These are phyloP conservation scores for Schizothecium vesticola DNA, from an alignment of 495 filamentous ascomycete species.

Conservation along the genomic window DNA sequence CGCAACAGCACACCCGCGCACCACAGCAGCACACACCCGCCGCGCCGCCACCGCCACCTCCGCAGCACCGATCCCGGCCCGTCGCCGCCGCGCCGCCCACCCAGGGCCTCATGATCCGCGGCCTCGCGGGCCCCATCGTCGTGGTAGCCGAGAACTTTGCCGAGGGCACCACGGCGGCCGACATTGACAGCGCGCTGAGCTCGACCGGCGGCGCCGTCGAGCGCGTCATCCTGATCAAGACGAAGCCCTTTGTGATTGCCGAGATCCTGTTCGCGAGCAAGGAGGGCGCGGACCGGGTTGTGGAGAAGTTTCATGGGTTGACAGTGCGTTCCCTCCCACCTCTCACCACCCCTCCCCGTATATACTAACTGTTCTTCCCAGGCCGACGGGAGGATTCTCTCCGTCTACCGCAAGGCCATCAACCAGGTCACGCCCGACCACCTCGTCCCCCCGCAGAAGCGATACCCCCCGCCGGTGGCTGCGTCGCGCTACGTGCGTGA, in stretches of 20 bases:
- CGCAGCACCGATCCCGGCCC: neutral
- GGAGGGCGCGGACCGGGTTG: conserved; percentile 70
- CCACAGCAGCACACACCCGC: neutral
- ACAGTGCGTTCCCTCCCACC: conserved; percentile 57
- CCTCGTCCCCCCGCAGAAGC: conserved; percentile 17
- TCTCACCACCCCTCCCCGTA: neutral
- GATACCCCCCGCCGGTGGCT: conserved; percentile 16
- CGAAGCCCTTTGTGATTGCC: conserved; percentile 72
- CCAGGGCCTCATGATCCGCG: conserved; percentile 68
- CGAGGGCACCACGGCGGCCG: conserved; percentile 85
- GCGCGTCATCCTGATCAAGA: conserved; percentile 65
- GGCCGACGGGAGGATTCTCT: conserved; percentile 81
- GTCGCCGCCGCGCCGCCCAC: conserved; percentile 4
- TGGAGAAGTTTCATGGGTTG: conserved; percentile 81
- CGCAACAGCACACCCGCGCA: conserved; percentile 22
- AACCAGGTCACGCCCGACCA: conserved; percentile 7
- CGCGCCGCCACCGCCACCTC: neutral
- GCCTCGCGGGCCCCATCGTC: conserved; percentile 73
- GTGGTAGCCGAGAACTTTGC: conserved; percentile 88
- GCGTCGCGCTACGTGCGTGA: conserved; percentile 29
- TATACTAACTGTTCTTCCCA: conserved; percentile 27
- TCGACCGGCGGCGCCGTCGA: conserved; percentile 64
- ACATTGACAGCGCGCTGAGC: conserved; percentile 83
- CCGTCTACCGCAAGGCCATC: conserved; percentile 63
- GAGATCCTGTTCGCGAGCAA: conserved; percentile 79